Conservation (phyloP, 2,329 filamentous ascomycete genomes). For the Bipolaris victoriae region DNA sequence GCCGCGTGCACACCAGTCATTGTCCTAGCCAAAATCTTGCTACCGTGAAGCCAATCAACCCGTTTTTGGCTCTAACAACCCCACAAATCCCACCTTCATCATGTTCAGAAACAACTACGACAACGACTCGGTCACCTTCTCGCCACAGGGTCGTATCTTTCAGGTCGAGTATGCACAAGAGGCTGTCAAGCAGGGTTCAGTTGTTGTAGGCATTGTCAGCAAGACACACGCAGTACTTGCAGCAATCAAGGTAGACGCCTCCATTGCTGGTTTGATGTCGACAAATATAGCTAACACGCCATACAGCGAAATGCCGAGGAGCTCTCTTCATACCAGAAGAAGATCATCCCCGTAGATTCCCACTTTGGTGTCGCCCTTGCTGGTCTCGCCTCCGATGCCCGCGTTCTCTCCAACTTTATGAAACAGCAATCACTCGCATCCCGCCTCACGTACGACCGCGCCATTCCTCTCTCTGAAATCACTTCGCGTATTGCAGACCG, state of each 20-base stretch:
- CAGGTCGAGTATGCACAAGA: constrained; percentile 99
- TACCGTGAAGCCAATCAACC: constrained; percentile 7
- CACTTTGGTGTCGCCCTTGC: constrained; percentile 96
- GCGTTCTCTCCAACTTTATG: constrained; percentile 99
- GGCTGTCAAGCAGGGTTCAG: constrained; percentile 98
- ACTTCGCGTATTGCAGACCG: constrained; percentile 93
- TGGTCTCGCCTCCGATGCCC: constrained; percentile 94
- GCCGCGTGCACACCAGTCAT: not conserved
- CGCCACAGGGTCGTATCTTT: constrained; percentile 98
- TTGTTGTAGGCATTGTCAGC: constrained; percentile 95
- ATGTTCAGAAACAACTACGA: constrained; percentile 99
- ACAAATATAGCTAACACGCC: not conserved
- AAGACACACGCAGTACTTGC: constrained; percentile 97
- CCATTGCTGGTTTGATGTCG: not conserved
- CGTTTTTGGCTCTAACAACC: constrained; percentile 2
- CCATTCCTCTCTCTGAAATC: constrained; percentile 87
- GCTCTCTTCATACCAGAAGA: constrained; percentile 99
- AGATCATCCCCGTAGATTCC: constrained; percentile 94
- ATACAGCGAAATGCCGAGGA: constrained; percentile 94
- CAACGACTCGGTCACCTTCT: constrained; percentile 99
- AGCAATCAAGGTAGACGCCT: constrained; percentile 80
- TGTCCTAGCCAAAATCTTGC: not conserved
- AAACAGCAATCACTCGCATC: constrained; percentile 97
- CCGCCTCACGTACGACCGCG: constrained; percentile 92
- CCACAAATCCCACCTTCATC: constrained; percentile 50